Percentiles rank a stretch among this genome's conserved stretches.
These are phyloP conservation scores for Hyaloscypha hepaticicola DNA, from an alignment of 495 filamentous ascomycete genomes.

Conservation along the genomic window DNA sequence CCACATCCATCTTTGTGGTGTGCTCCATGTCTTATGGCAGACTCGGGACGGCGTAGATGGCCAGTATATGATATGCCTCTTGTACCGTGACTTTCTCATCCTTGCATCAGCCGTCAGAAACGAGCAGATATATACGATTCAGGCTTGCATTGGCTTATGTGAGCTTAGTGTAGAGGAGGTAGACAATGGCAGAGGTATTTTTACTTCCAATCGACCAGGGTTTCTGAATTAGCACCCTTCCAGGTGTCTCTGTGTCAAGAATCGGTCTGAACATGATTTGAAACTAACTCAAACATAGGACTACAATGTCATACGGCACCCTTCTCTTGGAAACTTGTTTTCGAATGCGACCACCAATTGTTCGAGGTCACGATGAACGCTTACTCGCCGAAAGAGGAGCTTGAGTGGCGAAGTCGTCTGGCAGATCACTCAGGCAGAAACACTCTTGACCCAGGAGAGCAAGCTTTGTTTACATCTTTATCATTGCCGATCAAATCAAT, in stretches of 20 bases:
- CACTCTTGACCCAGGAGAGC: conserved; percentile 44
- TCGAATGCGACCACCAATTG: conserved; percentile 70
- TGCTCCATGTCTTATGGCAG: conserved; percentile 82
- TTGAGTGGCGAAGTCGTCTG: conserved; percentile 66
- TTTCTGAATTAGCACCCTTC: conserved; percentile 3
- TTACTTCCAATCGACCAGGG: neutral
- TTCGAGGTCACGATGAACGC: conserved; percentile 89
- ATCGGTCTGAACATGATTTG: neutral
- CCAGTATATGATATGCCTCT: conserved; percentile 81
- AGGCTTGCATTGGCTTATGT: conserved; percentile 69
- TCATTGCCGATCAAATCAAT: conserved; percentile 70
- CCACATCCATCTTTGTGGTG: conserved; percentile 80
- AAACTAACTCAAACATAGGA: conserved; percentile 47
- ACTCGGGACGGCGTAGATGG: conserved; percentile 63
- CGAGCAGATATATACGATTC: conserved; percentile 64
- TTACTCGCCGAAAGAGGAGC: conserved; percentile 78
- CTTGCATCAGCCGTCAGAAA: conserved; percentile 65
- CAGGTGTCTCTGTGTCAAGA: neutral
- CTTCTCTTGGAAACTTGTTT: conserved; percentile 92
- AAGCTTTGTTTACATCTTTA: conserved; percentile 56
- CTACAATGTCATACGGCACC: conserved; percentile 81
- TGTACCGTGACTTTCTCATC: conserved; percentile 80
- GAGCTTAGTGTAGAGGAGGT: conserved; percentile 72
- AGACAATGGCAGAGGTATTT: conserved; percentile 79
- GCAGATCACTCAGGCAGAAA: conserved; percentile 43